Conservation (phyloP, 805 yeast genomes). For the Saturnispora serradocipensis region DNA sequence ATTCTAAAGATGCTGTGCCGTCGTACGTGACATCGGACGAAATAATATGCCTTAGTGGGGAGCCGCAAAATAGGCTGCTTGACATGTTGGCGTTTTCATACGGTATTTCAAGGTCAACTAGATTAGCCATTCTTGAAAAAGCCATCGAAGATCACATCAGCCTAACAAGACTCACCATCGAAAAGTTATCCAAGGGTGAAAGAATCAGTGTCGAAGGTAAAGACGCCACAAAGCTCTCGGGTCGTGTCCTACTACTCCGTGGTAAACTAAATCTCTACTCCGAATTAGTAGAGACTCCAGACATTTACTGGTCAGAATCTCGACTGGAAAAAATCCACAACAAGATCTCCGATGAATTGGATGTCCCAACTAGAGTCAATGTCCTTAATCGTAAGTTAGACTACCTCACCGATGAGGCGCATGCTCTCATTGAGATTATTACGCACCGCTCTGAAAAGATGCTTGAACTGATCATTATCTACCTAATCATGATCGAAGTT, state of each 20-base stretch:
- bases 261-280: constrained; percentile 81
- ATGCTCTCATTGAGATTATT: constrained; percentile 64
- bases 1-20: background rate
- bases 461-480: constrained; percentile 82
- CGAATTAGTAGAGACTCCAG: constrained; percentile 87
- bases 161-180: constrained; percentile 55
- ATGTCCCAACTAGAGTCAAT: constrained; percentile 65
- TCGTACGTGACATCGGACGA: constrained; percentile 39
- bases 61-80: constrained; percentile 40
- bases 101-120: constrained; percentile 79
- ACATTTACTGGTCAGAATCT: constrained; percentile 89
- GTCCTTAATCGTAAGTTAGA: constrained; percentile 80
- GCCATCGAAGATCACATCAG: constrained; percentile 61
- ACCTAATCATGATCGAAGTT: constrained; percentile 77
- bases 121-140: constrained; percentile 70
- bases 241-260: constrained; percentile 62
- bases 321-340: constrained; percentile 68
- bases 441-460: constrained; percentile 69
- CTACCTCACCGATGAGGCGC: constrained; percentile 82
- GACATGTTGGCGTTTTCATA: constrained; percentile 86
- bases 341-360: constrained; percentile 60
- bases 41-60: constrained; percentile 54
- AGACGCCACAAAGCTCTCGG: constrained; percentile 62
- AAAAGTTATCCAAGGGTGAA: constrained; percentile 54
- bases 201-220: constrained; percentile 42